These are phyloP conservation scores for Neopestalotiopsis clavispora DNA, from an alignment of 2,329 filamentous ascomycete genomes.

Conservation along the genomic window DNA sequence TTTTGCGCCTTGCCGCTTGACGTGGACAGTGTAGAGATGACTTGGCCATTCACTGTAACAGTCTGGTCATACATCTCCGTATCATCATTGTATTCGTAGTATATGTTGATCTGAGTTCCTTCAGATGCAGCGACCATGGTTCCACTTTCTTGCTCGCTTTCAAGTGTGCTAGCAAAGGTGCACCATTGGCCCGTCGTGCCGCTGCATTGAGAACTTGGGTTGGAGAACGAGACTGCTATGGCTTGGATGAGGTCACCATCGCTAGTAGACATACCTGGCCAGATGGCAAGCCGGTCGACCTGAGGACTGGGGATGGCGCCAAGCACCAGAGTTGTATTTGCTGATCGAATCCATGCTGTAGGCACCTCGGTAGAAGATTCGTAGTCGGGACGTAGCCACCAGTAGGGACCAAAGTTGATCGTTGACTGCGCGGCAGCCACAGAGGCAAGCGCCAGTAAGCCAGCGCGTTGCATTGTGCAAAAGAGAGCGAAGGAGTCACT, in stretches of 20 bases:
- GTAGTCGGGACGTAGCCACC: background rate
- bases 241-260: background rate
- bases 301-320: background rate
- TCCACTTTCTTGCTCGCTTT: background rate
- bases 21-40: background rate
- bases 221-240: background rate
- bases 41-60: background rate
- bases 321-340: background rate
- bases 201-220: background rate
- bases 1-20: background rate
- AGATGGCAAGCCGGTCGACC: background rate
- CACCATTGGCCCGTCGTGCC: background rate
- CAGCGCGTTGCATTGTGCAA: background rate
- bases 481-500: background rate
- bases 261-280: background rate
- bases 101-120: background rate
- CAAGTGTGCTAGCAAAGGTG: background rate
- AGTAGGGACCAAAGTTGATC: slow-evolving; percentile 1
- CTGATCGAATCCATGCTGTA: background rate
- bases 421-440: slow-evolving; percentile 1
- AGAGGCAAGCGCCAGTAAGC: background rate
- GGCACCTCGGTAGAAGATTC: background rate
- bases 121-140: background rate
- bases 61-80: slow-evolving; percentile 4
- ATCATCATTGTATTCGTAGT: background rate